phyloP scores from a whole-genome alignment of 2,329 filamentous ascomycete genomes.

The Leptographium lundbergii region DNA sequence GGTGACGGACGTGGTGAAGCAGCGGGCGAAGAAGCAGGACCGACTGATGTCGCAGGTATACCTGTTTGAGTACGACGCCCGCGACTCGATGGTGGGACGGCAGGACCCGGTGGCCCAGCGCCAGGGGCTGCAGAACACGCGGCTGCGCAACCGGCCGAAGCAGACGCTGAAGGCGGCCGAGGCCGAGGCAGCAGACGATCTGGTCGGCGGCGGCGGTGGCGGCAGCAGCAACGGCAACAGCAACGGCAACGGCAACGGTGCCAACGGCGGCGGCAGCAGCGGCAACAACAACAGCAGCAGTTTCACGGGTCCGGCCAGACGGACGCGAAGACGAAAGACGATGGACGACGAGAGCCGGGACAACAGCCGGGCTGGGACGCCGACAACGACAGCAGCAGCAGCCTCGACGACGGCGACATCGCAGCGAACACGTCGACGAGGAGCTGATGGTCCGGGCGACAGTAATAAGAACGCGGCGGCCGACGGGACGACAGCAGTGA shows the following conservation, averaged over 20 bases:
- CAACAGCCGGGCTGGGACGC: constrained; percentile 38
- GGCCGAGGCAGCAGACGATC: constrained; percentile 27
- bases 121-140: constrained; percentile 40
- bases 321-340: constrained; percentile 35
- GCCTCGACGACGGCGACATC: background rate
- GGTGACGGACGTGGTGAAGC: constrained; percentile 30
- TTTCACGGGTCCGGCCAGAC: constrained; percentile 25
- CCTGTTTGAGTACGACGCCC: constrained; percentile 47
- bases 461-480: background rate
- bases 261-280: background rate
- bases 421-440: background rate
- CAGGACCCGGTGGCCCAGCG: constrained; percentile 46
- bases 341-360: constrained; percentile 39
- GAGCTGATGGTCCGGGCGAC: background rate
- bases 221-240: background rate
- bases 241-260: constrained; percentile 9
- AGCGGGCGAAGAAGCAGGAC: constrained; percentile 37
- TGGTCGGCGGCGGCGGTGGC: constrained; percentile 1
- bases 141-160: constrained; percentile 43
- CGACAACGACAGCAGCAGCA: constrained; percentile 14
- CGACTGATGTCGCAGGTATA: constrained; percentile 46
- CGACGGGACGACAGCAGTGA: background rate
- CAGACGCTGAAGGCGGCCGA: constrained; percentile 48
- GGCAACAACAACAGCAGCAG: background rate
- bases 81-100: constrained; percentile 41